Percentiles rank a stretch among this genome's conserved stretches.
Conservation (phyloP, 495 filamentous ascomycete genomes). For the Pyrenula aspistea region DNA sequence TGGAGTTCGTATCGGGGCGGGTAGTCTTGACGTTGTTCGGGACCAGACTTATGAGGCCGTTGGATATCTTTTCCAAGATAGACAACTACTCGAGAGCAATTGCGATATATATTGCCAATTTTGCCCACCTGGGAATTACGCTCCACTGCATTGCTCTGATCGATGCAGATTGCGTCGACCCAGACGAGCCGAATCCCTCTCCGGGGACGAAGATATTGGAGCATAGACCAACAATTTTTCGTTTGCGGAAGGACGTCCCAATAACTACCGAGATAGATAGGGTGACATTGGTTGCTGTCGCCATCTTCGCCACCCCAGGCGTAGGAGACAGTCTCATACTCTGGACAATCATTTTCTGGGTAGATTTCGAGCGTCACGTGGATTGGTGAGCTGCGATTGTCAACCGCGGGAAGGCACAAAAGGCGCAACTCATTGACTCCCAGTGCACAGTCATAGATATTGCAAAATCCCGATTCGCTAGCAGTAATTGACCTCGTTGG, state of each 20-base stretch:
- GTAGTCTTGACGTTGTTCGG: not conserved
- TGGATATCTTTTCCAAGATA: slow-evolving; percentile 9
- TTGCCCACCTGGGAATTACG: slow-evolving; percentile 9
- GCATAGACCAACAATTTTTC: slow-evolving; percentile 17
- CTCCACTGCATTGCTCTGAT: slow-evolving; percentile 10
- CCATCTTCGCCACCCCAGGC: slow-evolving; percentile 17
- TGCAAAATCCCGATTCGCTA: not conserved
- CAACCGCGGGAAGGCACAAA: not conserved
- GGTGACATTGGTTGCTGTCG: slow-evolving; percentile 7
- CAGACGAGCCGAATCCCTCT: not conserved
- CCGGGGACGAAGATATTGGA: slow-evolving; percentile 8
- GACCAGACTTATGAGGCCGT: not conserved
- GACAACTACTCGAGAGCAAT: slow-evolving; percentile 10
- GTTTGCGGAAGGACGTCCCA: slow-evolving; percentile 18
- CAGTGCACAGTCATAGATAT: not conserved
- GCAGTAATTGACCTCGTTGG: not conserved
- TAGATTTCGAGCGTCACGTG: slow-evolving; percentile 13
- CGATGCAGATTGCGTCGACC: not conserved
- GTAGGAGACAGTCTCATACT: slow-evolving; percentile 18
- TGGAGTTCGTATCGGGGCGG: not conserved
- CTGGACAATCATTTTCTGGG: slow-evolving; percentile 10
- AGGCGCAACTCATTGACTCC: not conserved
- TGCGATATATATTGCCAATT: slow-evolving; percentile 13
- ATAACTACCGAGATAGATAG: slow-evolving; percentile 14
- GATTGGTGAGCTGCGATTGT: slow-evolving; percentile 6